Percentiles rank a stretch among this genome's conserved stretches.
These are phyloP conservation scores for Magnolia kwangsiensis DNA, from an alignment of 164 flowering plant species.

Conservation along the genomic window DNA sequence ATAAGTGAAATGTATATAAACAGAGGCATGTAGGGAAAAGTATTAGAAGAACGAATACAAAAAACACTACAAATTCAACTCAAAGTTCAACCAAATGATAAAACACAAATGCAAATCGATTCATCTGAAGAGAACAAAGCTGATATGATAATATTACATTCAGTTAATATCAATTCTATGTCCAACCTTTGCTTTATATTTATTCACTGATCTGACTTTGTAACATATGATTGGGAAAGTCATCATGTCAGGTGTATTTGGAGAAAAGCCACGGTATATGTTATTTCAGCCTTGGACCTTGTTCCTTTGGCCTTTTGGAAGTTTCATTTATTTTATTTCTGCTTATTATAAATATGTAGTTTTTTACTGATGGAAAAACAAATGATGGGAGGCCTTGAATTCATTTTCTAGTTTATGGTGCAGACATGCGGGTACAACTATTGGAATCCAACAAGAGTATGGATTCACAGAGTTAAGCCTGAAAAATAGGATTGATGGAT, in stretches of 20 bases:
- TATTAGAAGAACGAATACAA: not conserved
- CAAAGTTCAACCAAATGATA: not conserved
- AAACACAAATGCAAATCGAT: not conserved
- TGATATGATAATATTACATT: not conserved
- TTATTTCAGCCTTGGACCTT: not conserved
- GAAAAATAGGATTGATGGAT: not conserved
- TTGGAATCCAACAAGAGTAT: not conserved
- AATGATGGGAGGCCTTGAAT: not conserved
- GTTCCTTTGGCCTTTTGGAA: not conserved
- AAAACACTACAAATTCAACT: not conserved
- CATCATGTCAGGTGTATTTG: no score
- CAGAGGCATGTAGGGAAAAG: no score
- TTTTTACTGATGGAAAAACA: not conserved
- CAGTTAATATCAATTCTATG: not conserved
- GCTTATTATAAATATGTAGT: not conserved
- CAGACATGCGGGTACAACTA: no score
- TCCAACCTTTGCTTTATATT: not conserved
- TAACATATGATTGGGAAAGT: not conserved
- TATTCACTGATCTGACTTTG: not conserved
- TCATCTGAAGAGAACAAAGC: not conserved
- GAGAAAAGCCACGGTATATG: not conserved
- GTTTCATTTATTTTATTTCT: not conserved
- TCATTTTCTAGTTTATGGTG: no score
- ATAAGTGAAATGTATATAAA: no score
- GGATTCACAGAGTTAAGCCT: not conserved